phyloP scores from a whole-genome alignment of 768 basidiomycete genomes.

The Phaeolepiota aurea region DNA sequence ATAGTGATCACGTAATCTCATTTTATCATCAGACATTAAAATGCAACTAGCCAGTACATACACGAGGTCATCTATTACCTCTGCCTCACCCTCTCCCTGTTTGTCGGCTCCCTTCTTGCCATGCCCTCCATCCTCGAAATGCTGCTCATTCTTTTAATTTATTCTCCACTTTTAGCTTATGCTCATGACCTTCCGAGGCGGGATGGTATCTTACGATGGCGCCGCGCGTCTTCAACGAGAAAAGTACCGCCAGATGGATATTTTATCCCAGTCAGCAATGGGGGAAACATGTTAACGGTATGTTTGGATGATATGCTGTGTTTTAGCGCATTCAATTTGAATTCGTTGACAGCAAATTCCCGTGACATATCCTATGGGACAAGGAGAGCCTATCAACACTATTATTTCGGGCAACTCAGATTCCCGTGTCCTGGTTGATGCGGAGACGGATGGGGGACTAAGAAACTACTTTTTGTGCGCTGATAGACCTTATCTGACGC shows the following conservation, averaged over 20 bases:
- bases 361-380: constrained; percentile 56
- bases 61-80: no score
- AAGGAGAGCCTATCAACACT: constrained; percentile 82
- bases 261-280: constrained; percentile 43
- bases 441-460: constrained; percentile 58
- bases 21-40: no score
- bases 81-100: no score
- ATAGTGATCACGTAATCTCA: no score
- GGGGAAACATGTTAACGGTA: constrained; percentile 71
- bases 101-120: constrained; percentile 9
- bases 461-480: constrained; percentile 78
- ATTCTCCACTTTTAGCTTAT: constrained; percentile 14
- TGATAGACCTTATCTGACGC: no score
- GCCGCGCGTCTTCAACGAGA: constrained; percentile 11
- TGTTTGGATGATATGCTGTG: no score
- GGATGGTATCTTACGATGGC: constrained; percentile 3
- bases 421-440: constrained; percentile 52
- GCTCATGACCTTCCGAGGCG: constrained; percentile 4
- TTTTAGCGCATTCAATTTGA: no score
- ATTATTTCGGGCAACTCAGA: constrained; percentile 79
- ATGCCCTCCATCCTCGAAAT: constrained; percentile 9
- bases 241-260: constrained; percentile 49
- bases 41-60: no score
- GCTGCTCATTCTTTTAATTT: constrained; percentile 22
- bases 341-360: constrained; percentile 53